These are phyloP conservation scores for Lactarius akahatsu DNA, from an alignment of 768 basidiomycete genomes.

Conservation along the genomic window DNA sequence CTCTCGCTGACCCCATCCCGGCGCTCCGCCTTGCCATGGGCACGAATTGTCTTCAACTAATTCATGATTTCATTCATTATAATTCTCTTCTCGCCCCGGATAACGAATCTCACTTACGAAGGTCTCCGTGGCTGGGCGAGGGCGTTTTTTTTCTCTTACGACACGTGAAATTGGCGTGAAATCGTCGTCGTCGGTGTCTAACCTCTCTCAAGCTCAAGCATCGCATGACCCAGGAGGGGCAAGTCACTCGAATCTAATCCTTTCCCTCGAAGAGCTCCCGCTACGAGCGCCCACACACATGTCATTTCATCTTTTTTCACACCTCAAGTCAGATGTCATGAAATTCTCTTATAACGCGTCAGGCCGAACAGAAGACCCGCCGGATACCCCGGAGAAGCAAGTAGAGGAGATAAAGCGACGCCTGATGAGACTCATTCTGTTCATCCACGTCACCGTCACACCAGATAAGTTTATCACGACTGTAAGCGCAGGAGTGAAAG, in stretches of 20 bases:
- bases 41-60: neutral
- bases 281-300: neutral
- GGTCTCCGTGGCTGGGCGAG: neutral
- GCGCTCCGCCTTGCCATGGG: slow-evolving; percentile 20
- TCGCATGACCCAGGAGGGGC: neutral
- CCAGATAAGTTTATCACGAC: neutral
- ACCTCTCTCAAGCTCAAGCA: no score
- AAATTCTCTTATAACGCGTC: neutral
- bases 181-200: neutral
- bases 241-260: neutral
- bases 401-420: neutral
- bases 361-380: neutral
- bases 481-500: neutral
- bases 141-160: neutral
- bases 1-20: slow-evolving; percentile 3
- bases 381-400: neutral
- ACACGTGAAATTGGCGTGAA: neutral
- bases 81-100: neutral
- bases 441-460: slow-evolving; percentile 1
- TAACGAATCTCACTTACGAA: neutral
- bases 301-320: slow-evolving; percentile 3
- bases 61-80: slow-evolving; percentile 3
- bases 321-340: neutral
- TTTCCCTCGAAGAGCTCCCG: neutral
- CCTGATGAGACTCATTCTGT: neutral